Evolutionary conservation across 176 grass and related monocot species (phyloP).

Genomic region (Cenchrus fungigraminus): DNA sequence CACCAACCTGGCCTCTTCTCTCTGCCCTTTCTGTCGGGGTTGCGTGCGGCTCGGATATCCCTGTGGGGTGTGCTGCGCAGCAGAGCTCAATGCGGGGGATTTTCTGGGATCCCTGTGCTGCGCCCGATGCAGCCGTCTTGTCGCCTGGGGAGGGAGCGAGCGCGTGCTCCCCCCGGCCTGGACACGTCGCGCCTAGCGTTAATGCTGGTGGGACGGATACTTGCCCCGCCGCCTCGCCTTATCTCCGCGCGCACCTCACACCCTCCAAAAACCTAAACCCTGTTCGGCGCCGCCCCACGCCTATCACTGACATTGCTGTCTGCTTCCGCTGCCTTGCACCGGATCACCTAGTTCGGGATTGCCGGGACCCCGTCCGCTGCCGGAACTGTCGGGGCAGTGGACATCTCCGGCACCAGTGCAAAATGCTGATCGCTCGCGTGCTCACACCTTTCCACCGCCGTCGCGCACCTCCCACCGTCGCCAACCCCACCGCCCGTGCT

Average conservation of each 20-base stretch:
- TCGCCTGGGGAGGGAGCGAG: too few relatives aligned
- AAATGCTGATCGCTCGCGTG: background rate
- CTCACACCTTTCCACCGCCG: background rate
- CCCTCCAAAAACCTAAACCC: background rate
- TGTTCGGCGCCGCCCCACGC: background rate
- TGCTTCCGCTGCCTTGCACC: background rate
- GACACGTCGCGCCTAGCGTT: background rate
- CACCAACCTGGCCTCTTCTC: too few relatives aligned
- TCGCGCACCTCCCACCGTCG: background rate
- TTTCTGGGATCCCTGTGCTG: too few relatives aligned
- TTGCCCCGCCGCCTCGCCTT: background rate
- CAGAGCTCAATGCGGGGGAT: too few relatives aligned
- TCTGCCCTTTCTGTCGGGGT: too few relatives aligned
- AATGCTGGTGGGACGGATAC: background rate
- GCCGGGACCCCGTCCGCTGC: background rate
- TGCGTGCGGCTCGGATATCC: too few relatives aligned
- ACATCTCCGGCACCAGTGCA: background rate
- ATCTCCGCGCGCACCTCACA: background rate
- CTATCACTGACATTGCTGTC: background rate
- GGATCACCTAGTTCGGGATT: background rate
- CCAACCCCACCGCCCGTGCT: background rate
- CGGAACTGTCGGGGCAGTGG: background rate
- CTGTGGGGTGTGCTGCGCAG: too few relatives aligned
- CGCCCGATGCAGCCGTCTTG: too few relatives aligned
- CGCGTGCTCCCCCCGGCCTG: too few relatives aligned